Evolutionary conservation across 148 eudicot genomes (phyloP), one percentile per base, ranked within the genome.

Genomic region (Chenopodium suecicum): DNA sequence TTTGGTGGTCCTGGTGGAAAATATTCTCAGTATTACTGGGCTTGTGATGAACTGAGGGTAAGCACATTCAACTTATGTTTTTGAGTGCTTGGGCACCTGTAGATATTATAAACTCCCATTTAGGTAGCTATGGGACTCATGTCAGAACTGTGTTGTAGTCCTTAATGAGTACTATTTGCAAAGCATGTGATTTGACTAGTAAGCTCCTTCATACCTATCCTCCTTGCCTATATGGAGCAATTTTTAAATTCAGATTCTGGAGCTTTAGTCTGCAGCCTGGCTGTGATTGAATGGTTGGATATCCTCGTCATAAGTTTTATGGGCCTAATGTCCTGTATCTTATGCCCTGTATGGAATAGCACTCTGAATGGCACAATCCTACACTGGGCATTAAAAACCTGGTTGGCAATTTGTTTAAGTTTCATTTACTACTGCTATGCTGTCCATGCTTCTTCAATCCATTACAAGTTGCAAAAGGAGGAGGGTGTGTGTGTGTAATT

Each of bases 11-110:
- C 93, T 31, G 87, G 90, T 78, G 95, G 94, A 78, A 94, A 86
- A 83, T 87, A 94, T 85, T 88, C 93, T 23, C 99, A 92, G 69
- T 96, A 96, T 86, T 94, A 82, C 79, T 87, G 90, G 95, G 99
- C 98, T 48, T 96, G 89, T 67, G 99, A 94, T 82, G 99, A 96
- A 85, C 81, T 96, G 66, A 87, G 93, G 83, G 99, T 96, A 84
- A 85, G 87, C 74, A 68, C 78, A 25, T 71, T 82, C 17, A 17
- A 9, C 62, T 65, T 72, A 0, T 22, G 37, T 73, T 34, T 77
- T 11, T 52, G 23, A 29, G 47, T 34, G 67, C 27, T 7, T 56
- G 29, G 13, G 66, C 25, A 62, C 54, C 22, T 6, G 19, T 56
- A 4, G 63, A 4, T 56, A 4, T 13, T 56, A 11, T 3, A 62